phyloP scores from a whole-genome alignment of 192 early-diverging fungal genomes.

The Phlyctochytrium arcticum region DNA sequence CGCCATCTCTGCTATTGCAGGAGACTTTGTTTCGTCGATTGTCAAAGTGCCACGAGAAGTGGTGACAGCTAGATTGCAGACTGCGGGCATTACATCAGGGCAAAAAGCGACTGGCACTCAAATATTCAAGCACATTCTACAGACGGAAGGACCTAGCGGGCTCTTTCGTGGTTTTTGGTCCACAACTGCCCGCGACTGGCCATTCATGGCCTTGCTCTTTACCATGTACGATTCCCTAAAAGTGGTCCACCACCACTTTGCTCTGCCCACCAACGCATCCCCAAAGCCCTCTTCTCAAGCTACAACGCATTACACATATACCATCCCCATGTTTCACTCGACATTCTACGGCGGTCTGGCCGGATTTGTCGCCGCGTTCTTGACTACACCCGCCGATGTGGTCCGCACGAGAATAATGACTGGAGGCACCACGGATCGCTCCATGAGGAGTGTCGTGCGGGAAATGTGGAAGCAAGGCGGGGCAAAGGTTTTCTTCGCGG shows the following conservation, averaged over 20 bases:
- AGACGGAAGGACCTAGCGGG: slow-evolving; percentile 55
- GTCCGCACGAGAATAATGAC: slow-evolving; percentile 69
- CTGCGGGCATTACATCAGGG: slow-evolving; percentile 33
- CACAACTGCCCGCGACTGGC: slow-evolving; percentile 66
- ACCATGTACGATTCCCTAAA: slow-evolving; percentile 75
- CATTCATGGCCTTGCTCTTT: slow-evolving; percentile 76
- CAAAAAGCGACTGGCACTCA: slow-evolving; percentile 1
- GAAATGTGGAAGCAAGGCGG: slow-evolving; percentile 22
- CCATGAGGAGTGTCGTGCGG: slow-evolving; percentile 3
- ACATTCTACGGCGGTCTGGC: slow-evolving; percentile 70
- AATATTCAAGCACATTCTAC: slow-evolving; percentile 44
- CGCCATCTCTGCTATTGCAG: slow-evolving; percentile 65
- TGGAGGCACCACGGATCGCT: slow-evolving; percentile 22
- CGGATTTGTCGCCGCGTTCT: slow-evolving; percentile 68
- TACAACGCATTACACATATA: not conserved
- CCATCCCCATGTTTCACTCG: slow-evolving; percentile 63
- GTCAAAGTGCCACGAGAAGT: slow-evolving; percentile 77
- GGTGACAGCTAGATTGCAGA: slow-evolving; percentile 67
- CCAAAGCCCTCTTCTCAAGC: not conserved
- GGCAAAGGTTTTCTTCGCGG: slow-evolving; percentile 54
- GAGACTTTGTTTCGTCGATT: slow-evolving; percentile 66
- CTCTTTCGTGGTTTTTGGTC: slow-evolving; percentile 69
- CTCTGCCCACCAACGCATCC: slow-evolving; percentile 35
- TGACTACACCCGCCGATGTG: slow-evolving; percentile 74
- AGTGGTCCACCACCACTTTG: slow-evolving; percentile 51